These are phyloP conservation scores for Canariomyces notabilis DNA, from an alignment of 2,329 filamentous ascomycete genomes.

Conservation along the genomic window DNA sequence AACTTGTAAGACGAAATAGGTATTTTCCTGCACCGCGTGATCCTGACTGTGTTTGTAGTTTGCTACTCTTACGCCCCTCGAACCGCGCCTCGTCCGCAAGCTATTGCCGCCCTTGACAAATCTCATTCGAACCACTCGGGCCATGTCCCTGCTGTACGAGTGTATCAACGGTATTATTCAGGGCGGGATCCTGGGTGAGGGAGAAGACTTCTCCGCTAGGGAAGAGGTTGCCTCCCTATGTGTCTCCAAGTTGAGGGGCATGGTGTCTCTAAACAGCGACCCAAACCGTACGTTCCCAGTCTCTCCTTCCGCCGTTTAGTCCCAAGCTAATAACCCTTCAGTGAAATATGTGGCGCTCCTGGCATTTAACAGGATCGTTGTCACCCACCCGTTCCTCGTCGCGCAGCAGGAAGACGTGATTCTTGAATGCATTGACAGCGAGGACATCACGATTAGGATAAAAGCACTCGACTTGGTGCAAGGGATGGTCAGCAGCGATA, in stretches of 20 bases:
- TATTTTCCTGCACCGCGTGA: too few relatives aligned
- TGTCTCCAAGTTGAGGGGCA: slow-evolving; percentile 85
- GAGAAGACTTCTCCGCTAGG: slow-evolving; percentile 72
- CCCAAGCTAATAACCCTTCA: slow-evolving; percentile 31
- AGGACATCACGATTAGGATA: slow-evolving; percentile 91
- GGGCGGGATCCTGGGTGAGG: slow-evolving; percentile 82
- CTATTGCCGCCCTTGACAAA: slow-evolving; percentile 84
- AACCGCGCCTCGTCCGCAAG: slow-evolving; percentile 87
- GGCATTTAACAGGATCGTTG: slow-evolving; percentile 91
- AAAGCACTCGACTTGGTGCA: slow-evolving; percentile 87
- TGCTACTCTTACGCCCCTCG: slow-evolving; percentile 85
- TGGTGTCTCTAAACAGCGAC: slow-evolving; percentile 90
- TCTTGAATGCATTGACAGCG: slow-evolving; percentile 89
- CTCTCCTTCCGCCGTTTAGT: background rate
- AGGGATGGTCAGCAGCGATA: slow-evolving; percentile 88
- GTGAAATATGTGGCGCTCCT: slow-evolving; percentile 96
- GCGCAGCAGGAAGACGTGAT: slow-evolving; percentile 94
- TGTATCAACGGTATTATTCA: slow-evolving; percentile 99
- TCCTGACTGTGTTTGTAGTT: slow-evolving; percentile 55
- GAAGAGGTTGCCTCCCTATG: slow-evolving; percentile 91
- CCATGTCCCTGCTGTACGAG: slow-evolving; percentile 97
- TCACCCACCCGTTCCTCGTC: slow-evolving; percentile 82
- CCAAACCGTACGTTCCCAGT: slow-evolving; percentile 67
- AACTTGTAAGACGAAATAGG: slow-evolving; percentile 55
- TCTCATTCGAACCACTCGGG: slow-evolving; percentile 88